These are phyloP conservation scores for Paecilomyces variotii DNA, from an alignment of 2,329 filamentous ascomycete species.

Conservation along the genomic window DNA sequence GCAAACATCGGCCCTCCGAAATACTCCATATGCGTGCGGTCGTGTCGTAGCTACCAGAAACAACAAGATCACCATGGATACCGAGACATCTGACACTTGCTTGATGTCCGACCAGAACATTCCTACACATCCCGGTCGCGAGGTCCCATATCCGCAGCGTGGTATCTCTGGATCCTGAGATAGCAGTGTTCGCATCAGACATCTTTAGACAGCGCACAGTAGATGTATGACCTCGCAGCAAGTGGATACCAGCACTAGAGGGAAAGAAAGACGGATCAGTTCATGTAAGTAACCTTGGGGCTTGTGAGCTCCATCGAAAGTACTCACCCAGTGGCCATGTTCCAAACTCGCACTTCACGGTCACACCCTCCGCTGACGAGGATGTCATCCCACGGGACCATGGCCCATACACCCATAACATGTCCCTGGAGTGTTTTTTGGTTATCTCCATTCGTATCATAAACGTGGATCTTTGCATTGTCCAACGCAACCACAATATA, in stretches of 20 bases:
- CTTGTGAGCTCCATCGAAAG: background rate
- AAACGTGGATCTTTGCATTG: conserved; percentile 98
- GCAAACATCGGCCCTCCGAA: conserved; percentile 83
- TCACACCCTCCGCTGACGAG: conserved; percentile 95
- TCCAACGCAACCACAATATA: conserved; percentile 97
- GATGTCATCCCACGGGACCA: conserved; percentile 95
- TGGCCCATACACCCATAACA: conserved; percentile 99
- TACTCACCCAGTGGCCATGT: conserved; percentile 77
- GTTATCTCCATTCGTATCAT: conserved; percentile 81
- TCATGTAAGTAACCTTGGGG: background rate
- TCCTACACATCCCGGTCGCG: conserved; percentile 74
- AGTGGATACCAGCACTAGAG: conserved; percentile 63
- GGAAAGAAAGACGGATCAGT: background rate
- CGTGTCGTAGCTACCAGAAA: conserved; percentile 97
- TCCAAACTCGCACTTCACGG: conserved; percentile 93
- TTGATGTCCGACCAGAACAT: conserved; percentile 88
- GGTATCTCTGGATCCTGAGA: conserved; percentile 92
- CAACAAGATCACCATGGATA: conserved; percentile 91
- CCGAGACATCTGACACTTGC: conserved; percentile 92
- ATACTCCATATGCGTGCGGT: conserved; percentile 98
- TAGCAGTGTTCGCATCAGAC: conserved; percentile 87
- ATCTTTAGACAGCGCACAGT: conserved; percentile 97
- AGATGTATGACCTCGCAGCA: conserved; percentile 87
- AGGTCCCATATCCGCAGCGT: conserved; percentile 95
- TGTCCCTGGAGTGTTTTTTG: conserved; percentile 88